Evolutionary conservation across 73 alveolate genomes (phyloP), one percentile per base, ranked within the genome.

Genomic region (Breviolum minutum): DNA sequence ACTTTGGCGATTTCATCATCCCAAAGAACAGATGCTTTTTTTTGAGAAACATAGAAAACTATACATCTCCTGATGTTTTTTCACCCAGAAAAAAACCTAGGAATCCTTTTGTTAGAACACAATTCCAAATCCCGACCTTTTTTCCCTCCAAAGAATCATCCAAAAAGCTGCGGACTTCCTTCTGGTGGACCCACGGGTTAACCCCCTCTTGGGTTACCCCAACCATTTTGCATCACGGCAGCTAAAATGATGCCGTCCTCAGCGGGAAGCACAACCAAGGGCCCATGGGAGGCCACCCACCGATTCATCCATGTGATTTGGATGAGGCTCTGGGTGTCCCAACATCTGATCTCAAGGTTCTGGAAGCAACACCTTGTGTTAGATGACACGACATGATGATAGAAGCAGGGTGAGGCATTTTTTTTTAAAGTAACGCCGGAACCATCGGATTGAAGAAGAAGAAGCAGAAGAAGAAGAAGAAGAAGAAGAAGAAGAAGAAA

Each of bases 221-320:
- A 54, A 87, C 96, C 96, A 70, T 89, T 89, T 62, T 89, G 96
- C 96, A 68, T 71, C 86, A 89, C 96, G 7, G 96, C 96, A 2
- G 96, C 96, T n/a, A 89, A 64, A 62, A 89, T 71, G 74, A 89
- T 32, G 32, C 96, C 96, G 54, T 89, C 95, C 95, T 88, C 22
- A 70, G 82, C 73, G 2, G 92, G 30, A 7, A 17, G n/a, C n/a
- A n/a, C n/a, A n/a, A n/a, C n/a, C n/a, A n/a, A n/a, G n/a, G n/a
- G n/a, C n/a, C n/a, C n/a, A n/a, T n/a, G n/a, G n/a, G n/a, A n/a
- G n/a, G n/a, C n/a, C n/a, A n/a, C n/a, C n/a, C n/a, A n/a, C n/a
- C n/a, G n/a, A n/a, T n/a, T n/a, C n/a, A n/a, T n/a, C n/a, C n/a
- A n/a, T n/a, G n/a, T n/a, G n/a, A n/a, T n/a, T 71, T 71, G 24